phyloP scores from a whole-genome alignment of 2,329 filamentous ascomycete species.

The Hysterium pulicare region DNA sequence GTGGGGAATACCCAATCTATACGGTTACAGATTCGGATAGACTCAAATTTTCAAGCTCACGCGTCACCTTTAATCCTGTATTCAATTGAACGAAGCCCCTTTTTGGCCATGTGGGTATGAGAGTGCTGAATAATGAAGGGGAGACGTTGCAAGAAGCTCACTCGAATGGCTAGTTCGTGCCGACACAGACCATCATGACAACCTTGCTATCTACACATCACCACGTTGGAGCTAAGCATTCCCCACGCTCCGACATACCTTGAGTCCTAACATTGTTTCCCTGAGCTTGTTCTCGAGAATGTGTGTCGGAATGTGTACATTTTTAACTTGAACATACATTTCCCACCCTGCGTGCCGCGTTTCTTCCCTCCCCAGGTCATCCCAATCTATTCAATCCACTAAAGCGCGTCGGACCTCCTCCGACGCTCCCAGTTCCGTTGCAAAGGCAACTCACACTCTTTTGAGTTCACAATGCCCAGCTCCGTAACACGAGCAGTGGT shows the following conservation, averaged over 20 bases:
- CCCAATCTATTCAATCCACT: neutral
- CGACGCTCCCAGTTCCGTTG: neutral
- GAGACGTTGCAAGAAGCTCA: conserved; percentile 2
- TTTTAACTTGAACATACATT: conserved; percentile 1
- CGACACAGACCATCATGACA: neutral
- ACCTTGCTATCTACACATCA: neutral
- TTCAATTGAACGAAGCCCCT: no score
- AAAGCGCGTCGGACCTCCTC: neutral
- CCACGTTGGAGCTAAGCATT: no score
- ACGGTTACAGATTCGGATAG: no score
- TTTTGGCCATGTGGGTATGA: no score
- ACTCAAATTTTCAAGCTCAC: no score
- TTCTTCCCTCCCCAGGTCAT: neutral
- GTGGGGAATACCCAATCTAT: no score
- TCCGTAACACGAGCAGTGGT: neutral
- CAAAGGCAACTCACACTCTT: neutral
- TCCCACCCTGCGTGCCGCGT: conserved; percentile 1
- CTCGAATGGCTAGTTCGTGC: neutral
- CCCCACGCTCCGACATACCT: no score
- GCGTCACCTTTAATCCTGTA: no score
- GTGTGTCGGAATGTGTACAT: neutral
- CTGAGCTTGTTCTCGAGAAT: no score
- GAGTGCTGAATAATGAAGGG: no score
- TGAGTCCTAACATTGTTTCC: no score
- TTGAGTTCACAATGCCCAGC: neutral